Percentiles rank a stretch among this genome's conserved stretches.
These are phyloP conservation scores for Sonneratia caseolaris DNA, from an alignment of 345 rosid genomes.

Conservation along the genomic window DNA sequence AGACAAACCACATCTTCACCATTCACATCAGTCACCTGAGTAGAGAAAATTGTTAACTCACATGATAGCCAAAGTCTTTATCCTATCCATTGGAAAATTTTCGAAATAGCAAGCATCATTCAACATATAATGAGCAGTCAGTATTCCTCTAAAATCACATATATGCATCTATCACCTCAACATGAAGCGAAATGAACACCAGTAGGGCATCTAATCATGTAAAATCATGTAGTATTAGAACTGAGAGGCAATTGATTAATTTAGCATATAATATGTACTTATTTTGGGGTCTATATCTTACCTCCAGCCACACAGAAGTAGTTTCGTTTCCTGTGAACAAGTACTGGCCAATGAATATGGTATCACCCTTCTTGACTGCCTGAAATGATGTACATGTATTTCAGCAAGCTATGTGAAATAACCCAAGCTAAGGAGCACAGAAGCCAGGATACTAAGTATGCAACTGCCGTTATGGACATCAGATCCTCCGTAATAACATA, in stretches of 20 bases:
- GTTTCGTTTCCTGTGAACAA: conserved; percentile 66
- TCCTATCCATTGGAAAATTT: neutral
- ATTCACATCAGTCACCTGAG: conserved; percentile 40
- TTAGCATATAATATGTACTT: neutral
- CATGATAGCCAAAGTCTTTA: neutral
- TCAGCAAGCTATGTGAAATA: neutral
- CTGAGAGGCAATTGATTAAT: neutral
- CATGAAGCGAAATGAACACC: neutral
- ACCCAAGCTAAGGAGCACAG: neutral
- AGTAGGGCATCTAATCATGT: neutral
- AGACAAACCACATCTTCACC: conserved; percentile 64
- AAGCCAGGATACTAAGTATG: neutral
- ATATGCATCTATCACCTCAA: neutral
- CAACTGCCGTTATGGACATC: neutral
- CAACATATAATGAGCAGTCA: neutral
- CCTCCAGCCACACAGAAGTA: conserved; percentile 70
- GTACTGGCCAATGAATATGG: conserved; percentile 61
- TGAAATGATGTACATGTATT: conserved; percentile 21
- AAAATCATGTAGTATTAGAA: neutral
- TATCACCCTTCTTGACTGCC: conserved; percentile 65
- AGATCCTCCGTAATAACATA: neutral
- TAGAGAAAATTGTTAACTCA: neutral
- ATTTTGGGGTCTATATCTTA: conserved; percentile 13
- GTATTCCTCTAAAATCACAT: neutral
- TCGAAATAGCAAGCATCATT: neutral